These are phyloP conservation scores for Martensiomyces pterosporus DNA, from an alignment of 192 early-diverging fungal genomes.

Conservation along the genomic window DNA sequence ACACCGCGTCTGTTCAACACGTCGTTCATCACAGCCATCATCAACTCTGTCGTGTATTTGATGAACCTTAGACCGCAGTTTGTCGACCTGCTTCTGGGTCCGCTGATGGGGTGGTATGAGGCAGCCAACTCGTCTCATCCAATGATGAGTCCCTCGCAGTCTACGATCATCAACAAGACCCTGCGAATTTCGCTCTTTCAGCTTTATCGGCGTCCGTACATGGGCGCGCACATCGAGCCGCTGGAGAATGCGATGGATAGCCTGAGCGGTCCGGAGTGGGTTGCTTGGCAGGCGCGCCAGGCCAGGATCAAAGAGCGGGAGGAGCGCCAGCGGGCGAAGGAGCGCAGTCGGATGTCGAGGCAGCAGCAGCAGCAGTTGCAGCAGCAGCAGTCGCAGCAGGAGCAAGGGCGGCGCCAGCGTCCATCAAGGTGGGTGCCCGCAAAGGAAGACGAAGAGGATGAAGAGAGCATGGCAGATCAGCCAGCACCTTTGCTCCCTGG, in stretches of 20 bases:
- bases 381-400: background rate
- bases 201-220: conserved; percentile 32
- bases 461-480: conserved; percentile 16
- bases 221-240: conserved; percentile 21
- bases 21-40: conserved; percentile 40
- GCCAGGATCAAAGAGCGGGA: conserved; percentile 16
- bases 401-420: background rate
- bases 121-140: conserved; percentile 40
- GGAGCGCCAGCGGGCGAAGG: conserved; percentile 11
- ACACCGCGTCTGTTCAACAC: conserved; percentile 39
- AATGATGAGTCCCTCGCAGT: conserved; percentile 31
- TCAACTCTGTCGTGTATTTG: conserved; percentile 42
- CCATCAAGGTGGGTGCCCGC: conserved; percentile 17
- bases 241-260: conserved; percentile 37
- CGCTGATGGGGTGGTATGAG: conserved; percentile 39
- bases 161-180: conserved; percentile 32
- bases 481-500: conserved; percentile 6
- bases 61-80: conserved; percentile 48
- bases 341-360: conserved; percentile 12
- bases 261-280: conserved; percentile 40
- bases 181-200: conserved; percentile 38
- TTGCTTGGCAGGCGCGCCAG: conserved; percentile 34
- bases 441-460: conserved; percentile 10
- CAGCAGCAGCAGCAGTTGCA: conserved; percentile 5
- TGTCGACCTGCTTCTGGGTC: conserved; percentile 17